These are phyloP conservation scores for Globisporangium nagaii DNA, from an alignment of 352 stramenopile genomes.

Conservation along the genomic window DNA sequence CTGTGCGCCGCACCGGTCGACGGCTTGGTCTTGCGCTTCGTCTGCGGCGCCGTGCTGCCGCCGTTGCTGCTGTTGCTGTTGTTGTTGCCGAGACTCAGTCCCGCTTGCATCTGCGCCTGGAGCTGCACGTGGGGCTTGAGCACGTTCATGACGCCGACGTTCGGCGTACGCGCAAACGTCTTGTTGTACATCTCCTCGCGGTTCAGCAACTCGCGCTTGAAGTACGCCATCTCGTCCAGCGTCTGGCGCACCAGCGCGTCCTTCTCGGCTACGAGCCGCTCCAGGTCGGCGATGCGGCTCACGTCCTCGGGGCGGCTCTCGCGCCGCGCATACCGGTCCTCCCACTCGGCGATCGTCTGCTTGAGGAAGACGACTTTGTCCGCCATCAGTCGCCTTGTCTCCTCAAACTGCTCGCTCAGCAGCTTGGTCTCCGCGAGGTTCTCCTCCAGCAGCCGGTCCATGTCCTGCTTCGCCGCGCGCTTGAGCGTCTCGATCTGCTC, in stretches of 20 bases:
- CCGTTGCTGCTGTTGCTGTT: slow-evolving; percentile 2
- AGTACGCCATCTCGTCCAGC: slow-evolving; percentile 89
- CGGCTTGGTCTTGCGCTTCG: slow-evolving; percentile 36
- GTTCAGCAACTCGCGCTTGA: slow-evolving; percentile 91
- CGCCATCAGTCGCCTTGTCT: slow-evolving; percentile 40
- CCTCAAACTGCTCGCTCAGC: slow-evolving; percentile 71
- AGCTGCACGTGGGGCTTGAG: slow-evolving; percentile 70
- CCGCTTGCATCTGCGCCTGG: slow-evolving; percentile 33
- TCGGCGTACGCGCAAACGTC: slow-evolving; percentile 79
- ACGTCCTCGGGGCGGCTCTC: slow-evolving; percentile 80
- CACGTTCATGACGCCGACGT: slow-evolving; percentile 88
- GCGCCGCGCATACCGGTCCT: slow-evolving; percentile 47
- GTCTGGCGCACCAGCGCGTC: slow-evolving; percentile 63
- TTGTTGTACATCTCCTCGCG: slow-evolving; percentile 94
- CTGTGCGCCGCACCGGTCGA: neutral
- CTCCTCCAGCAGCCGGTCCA: slow-evolving; percentile 65
- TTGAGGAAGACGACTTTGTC: slow-evolving; percentile 49
- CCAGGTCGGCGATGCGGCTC: slow-evolving; percentile 65
- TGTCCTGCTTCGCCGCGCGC: slow-evolving; percentile 46
- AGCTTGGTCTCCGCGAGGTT: slow-evolving; percentile 58
- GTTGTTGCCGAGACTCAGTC: slow-evolving; percentile 9
- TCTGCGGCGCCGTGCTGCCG: slow-evolving; percentile 15
- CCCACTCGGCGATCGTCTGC: slow-evolving; percentile 40
- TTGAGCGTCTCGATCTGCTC: slow-evolving; percentile 56
- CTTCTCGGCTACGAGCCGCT: slow-evolving; percentile 54